Percentiles rank a stretch among this genome's conserved stretches.
Conservation (phyloP, 2,329 filamentous ascomycete species). For the Lachnellula hyalina region DNA sequence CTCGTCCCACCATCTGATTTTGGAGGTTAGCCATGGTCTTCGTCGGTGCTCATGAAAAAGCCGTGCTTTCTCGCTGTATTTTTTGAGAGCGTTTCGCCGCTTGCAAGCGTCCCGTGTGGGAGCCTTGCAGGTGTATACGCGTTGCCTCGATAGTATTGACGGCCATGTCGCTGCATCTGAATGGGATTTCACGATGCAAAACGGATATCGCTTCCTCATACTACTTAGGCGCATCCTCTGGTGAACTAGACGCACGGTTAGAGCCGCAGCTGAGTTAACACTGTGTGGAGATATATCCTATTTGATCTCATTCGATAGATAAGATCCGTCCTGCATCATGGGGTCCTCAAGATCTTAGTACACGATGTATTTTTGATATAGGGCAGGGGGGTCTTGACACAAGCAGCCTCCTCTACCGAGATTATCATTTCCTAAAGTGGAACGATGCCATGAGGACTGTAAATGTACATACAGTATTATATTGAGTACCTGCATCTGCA, state of each 20-base stretch:
- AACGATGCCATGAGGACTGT: background rate
- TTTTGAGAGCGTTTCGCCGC: background rate
- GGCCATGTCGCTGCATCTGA: background rate
- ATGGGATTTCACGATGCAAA: background rate
- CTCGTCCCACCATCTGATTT: background rate
- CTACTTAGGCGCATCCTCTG: background rate
- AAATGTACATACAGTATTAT: background rate
- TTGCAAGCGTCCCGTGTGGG: no score
- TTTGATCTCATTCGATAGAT: background rate
- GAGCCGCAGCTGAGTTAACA: background rate
- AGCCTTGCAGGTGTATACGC: conserved; percentile 7
- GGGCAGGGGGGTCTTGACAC: background rate
- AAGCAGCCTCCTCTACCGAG: background rate
- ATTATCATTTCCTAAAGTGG: background rate
- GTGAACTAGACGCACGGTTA: background rate
- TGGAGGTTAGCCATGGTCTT: background rate
- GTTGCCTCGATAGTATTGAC: conserved; percentile 2
- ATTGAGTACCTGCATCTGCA: background rate
- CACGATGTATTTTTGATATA: background rate
- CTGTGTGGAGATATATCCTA: background rate
- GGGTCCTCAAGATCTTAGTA: background rate
- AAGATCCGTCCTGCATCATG: no score
- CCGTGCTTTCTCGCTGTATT: background rate
- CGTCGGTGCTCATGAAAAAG: no score
- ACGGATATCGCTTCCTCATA: background rate